Evolutionary conservation across 345 rosid genomes (phyloP), one percentile per base, ranked within the genome.

Genomic region (Eucalyptus coolabah): DNA sequence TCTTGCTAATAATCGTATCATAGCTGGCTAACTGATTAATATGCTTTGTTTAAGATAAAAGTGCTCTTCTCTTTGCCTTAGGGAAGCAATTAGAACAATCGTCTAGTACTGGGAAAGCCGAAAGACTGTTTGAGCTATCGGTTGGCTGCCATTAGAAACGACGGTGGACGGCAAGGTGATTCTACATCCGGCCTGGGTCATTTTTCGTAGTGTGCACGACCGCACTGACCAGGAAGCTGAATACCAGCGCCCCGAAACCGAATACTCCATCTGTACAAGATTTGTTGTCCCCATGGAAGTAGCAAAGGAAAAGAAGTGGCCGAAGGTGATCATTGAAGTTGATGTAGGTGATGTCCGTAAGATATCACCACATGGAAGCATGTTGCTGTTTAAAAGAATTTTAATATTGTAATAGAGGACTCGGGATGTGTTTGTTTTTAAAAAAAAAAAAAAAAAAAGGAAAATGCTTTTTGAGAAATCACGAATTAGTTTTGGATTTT

Each of bases 191-290:
- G 2, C 59, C 59, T 53, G 59, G 59, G 5, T 53, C 59, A 19
- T 53, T 53, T 53, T 19, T 53, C 59, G 59, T 53, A 2, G 59
- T 0, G 59, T 53, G 59, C 59, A 53, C 59, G 24, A 53, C 72
- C 10, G 18, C 4, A 0, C 37, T 15, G 37, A 65, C 34, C 37
- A n/a, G 10, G 37, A 30, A 30, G n/a, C 32, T 13, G 15, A 60
- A 60, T 60, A 28, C 65, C 67, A 9, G 67, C n/a, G 3, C 67
- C 59, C 59, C 24, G 24, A 53, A 53, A 53, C 10, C 59, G 59
- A 53, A 8, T 53, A 19, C n/a, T 26, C n/a, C 65, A 26, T 26
- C n/a, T 0, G 0, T 65, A 15, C 72, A 8, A n/a, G 37, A 65
- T 15, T 32, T 32, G 77, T 67, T 8, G 77, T 67, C 40, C 40